Evolutionary conservation across 768 basidiomycete species (phyloP).

Genomic region (Exsudoporus frostii): DNA sequence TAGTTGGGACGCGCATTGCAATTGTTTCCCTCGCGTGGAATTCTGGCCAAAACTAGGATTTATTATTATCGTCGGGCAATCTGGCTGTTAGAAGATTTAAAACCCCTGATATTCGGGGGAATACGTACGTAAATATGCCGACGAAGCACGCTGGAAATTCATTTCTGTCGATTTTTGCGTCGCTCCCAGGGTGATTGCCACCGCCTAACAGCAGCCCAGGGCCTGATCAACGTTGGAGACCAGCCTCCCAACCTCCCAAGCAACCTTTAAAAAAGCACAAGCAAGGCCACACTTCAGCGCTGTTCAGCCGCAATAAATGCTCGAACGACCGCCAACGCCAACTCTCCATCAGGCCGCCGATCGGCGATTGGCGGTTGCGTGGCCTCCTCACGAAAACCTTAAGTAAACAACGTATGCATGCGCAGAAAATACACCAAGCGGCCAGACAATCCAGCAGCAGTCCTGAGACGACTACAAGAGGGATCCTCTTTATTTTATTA

Average conservation of each 20-base stretch:
- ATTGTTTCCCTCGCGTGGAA: slow-evolving; percentile 69
- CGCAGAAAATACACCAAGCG: not conserved
- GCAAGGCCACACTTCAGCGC: not conserved
- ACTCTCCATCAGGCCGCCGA: slow-evolving; percentile 15
- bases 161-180: slow-evolving; percentile 30
- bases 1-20: slow-evolving; percentile 59
- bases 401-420: slow-evolving; percentile 5
- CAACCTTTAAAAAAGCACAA: not conserved
- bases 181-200: slow-evolving; percentile 24
- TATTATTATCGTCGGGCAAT: slow-evolving; percentile 56
- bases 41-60: slow-evolving; percentile 52
- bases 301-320: slow-evolving; percentile 1
- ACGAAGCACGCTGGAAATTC: slow-evolving; percentile 34
- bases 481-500: not conserved
- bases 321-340: slow-evolving; percentile 2
- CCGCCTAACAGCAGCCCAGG: slow-evolving; percentile 14
- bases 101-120: slow-evolving; percentile 58
- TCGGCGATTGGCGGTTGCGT: slow-evolving; percentile 32
- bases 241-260: not conserved
- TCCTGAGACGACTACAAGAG: not conserved
- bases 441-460: slow-evolving; percentile 1
- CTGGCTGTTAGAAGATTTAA: slow-evolving; percentile 47
- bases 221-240: slow-evolving; percentile 14
- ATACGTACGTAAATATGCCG: slow-evolving; percentile 55
- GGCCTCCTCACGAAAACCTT: slow-evolving; percentile 20